A percentile compares a stretch with the other conserved stretches of the same genome.
phyloP scores from a whole-genome alignment of 192 early-diverging fungal genomes.

The Helicostylum pulchrum region DNA sequence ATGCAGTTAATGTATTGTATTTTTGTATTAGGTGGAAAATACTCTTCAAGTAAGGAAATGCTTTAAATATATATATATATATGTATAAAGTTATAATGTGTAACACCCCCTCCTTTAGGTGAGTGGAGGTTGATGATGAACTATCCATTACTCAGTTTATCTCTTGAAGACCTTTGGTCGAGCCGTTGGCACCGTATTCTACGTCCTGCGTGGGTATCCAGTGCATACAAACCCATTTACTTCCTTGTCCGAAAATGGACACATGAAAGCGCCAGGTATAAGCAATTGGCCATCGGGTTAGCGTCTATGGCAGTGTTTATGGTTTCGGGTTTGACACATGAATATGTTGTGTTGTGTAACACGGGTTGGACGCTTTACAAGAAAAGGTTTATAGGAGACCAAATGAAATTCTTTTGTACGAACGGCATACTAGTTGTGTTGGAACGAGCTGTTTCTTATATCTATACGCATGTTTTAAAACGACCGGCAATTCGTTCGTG shows the following conservation, averaged over 20 bases:
- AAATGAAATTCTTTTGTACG: slow-evolving; percentile 14
- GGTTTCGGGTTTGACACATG: slow-evolving; percentile 6
- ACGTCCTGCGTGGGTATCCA: slow-evolving; percentile 6
- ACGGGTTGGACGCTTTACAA: slow-evolving; percentile 11
- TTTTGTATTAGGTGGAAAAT: slow-evolving; percentile 3
- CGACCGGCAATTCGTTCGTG: neutral
- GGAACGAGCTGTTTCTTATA: neutral
- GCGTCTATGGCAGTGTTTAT: slow-evolving; percentile 18
- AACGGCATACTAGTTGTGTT: slow-evolving; percentile 12
- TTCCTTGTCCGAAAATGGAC: slow-evolving; percentile 3
- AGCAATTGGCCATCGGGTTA: neutral
- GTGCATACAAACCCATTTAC: slow-evolving; percentile 14
- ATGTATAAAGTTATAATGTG: too few relatives aligned
- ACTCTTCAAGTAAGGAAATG: slow-evolving; percentile 15
- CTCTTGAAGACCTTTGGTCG: slow-evolving; percentile 18
- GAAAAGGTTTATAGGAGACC: slow-evolving; percentile 1
- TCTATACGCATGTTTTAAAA: neutral
- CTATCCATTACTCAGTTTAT: slow-evolving; percentile 10
- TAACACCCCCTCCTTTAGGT: neutral
- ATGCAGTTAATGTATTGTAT: slow-evolving; percentile 18
- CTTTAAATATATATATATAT: neutral
- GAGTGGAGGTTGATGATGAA: slow-evolving; percentile 19
- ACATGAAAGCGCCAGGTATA: neutral
- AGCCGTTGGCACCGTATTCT: slow-evolving; percentile 20
- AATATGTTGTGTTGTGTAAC: slow-evolving; percentile 14